Evolutionary conservation across 306 rosid genomes (phyloP).

Genomic region (Vigna reflexopilosa): DNA sequence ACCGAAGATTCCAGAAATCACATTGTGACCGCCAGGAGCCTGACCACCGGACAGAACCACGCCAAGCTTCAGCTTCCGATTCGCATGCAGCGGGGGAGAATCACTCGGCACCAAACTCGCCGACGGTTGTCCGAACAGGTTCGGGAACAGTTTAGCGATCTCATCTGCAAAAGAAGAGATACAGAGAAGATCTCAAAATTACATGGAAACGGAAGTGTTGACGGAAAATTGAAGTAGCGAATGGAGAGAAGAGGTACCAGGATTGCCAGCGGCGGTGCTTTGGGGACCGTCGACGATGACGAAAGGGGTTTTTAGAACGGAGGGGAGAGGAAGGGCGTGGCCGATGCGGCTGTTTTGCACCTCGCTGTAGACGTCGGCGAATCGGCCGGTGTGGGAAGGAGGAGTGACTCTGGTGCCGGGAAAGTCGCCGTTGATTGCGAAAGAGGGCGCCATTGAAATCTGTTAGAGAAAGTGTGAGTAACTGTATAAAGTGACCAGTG

Average conservation of each 20-base stretch:
- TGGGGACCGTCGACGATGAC: slow-evolving; percentile 72
- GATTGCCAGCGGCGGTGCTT: slow-evolving; percentile 94
- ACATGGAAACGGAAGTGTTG: neutral
- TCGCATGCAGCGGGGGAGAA: slow-evolving; percentile 38
- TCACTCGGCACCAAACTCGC: slow-evolving; percentile 64
- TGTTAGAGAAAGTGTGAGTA: neutral
- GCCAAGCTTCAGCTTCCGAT: slow-evolving; percentile 79
- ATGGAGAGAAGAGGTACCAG: slow-evolving; percentile 57
- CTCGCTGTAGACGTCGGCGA: slow-evolving; percentile 75
- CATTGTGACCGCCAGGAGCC: slow-evolving; percentile 99
- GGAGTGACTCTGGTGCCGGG: slow-evolving; percentile 35
- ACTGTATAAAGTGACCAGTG: slow-evolving; percentile 2
- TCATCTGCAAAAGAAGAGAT: slow-evolving; percentile 60
- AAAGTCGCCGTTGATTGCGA: slow-evolving; percentile 56
- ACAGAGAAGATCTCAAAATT: neutral
- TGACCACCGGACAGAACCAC: slow-evolving; percentile 98
- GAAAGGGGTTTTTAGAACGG: slow-evolving; percentile 76
- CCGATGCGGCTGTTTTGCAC: slow-evolving; percentile 84
- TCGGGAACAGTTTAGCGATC: slow-evolving; percentile 87
- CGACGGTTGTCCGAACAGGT: slow-evolving; percentile 88
- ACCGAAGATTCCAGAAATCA: slow-evolving; percentile 95
- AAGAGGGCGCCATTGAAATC: slow-evolving; percentile 61
- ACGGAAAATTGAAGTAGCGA: slow-evolving; percentile 32
- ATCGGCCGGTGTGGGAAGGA: slow-evolving; percentile 57
- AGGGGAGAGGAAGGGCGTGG: slow-evolving; percentile 77